Percentiles rank a stretch among this genome's conserved stretches.
These are phyloP conservation scores for Cupressus sempervirens DNA, from an alignment of 75 land plant species.

Conservation along the genomic window DNA sequence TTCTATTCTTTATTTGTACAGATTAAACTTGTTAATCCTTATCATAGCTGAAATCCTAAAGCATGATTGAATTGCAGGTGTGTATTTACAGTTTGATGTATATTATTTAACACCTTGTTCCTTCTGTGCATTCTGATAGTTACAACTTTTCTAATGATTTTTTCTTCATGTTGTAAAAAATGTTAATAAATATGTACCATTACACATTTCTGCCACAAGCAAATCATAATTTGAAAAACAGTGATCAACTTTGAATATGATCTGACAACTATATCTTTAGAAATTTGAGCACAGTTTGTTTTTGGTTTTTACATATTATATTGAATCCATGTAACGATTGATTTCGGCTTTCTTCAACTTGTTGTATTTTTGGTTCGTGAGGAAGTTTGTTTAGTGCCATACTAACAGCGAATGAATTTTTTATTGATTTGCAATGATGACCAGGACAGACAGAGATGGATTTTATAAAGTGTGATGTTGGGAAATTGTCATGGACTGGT, in stretches of 20 bases:
- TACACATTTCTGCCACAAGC: neutral
- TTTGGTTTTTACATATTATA: neutral
- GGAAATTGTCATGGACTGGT: conserved; percentile 59
- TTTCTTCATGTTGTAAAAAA: neutral
- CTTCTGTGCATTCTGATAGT: neutral
- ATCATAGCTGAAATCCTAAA: neutral
- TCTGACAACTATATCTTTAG: neutral
- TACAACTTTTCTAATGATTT: neutral
- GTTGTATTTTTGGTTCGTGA: neutral
- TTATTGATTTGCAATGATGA: neutral
- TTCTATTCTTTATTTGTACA: neutral
- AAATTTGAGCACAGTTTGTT: no score
- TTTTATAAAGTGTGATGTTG: conserved; percentile 55
- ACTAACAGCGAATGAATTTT: conserved; percentile 1
- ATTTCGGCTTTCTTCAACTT: neutral
- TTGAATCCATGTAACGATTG: neutral
- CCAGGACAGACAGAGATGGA: conserved; percentile 60
- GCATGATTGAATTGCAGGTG: neutral
- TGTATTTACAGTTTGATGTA: neutral
- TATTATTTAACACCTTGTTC: neutral
- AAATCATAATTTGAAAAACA: neutral
- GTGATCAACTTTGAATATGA: neutral
- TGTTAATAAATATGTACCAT: neutral
- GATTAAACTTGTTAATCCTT: neutral
- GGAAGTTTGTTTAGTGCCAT: neutral